Evolutionary conservation across 2,329 filamentous ascomycete genomes (phyloP).

Genomic region (Cordyceps pruinosa): DNA sequence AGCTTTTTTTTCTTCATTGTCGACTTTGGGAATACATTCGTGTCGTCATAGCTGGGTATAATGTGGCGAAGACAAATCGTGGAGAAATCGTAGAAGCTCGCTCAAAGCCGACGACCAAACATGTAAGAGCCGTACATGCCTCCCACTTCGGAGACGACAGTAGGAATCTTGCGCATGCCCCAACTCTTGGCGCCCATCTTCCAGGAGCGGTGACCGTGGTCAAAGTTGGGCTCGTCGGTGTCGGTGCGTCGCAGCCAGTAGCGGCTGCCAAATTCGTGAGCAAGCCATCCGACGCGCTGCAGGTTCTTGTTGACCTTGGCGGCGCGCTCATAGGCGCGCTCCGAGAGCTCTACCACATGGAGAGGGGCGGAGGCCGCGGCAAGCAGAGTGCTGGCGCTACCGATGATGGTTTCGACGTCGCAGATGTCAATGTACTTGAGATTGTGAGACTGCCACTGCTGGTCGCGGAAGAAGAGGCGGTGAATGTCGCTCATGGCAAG

Average conservation of each 20-base stretch:
- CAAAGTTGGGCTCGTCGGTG: constrained; percentile 26
- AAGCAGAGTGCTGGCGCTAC: constrained; percentile 54
- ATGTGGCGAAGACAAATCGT: constrained; percentile 7
- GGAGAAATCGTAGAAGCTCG: constrained; percentile 17
- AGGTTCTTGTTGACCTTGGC: constrained; percentile 57
- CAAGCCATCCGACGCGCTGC: constrained; percentile 58
- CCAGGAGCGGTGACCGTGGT: constrained; percentile 56
- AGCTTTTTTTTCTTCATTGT: not conserved
- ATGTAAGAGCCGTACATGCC: constrained; percentile 79
- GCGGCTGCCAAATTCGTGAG: constrained; percentile 60
- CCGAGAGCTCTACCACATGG: constrained; percentile 67
- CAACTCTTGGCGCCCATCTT: constrained; percentile 81
- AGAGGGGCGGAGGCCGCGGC: constrained; percentile 57
- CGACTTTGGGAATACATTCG: not conserved
- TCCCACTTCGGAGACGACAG: constrained; percentile 84
- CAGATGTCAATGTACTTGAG: constrained; percentile 73
- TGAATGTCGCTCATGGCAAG: constrained; percentile 60
- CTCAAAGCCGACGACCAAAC: constrained; percentile 53
- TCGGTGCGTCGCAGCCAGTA: constrained; percentile 59
- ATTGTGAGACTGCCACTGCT: constrained; percentile 42
- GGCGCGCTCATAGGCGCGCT: constrained; percentile 59
- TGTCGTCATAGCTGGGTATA: not conserved
- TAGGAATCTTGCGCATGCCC: constrained; percentile 88
- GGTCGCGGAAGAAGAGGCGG: constrained; percentile 50
- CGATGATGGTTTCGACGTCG: constrained; percentile 50